Conservation (phyloP, 2,329 filamentous ascomycete genomes). For the Coniochaeta sp. region DNA sequence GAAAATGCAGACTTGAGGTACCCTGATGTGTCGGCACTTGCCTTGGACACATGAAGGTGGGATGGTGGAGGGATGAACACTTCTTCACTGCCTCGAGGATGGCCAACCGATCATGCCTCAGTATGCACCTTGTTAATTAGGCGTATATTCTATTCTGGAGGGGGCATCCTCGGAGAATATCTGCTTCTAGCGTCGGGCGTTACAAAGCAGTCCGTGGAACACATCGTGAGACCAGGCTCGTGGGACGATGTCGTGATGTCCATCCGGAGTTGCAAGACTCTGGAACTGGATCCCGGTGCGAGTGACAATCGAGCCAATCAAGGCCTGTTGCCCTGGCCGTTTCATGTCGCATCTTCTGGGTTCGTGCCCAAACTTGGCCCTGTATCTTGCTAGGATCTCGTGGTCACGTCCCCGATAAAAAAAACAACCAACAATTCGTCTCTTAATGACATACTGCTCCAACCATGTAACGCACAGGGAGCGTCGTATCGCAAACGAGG, state of each 20-base stretch:
- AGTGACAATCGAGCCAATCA: background rate
- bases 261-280: background rate
- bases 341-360: constrained; percentile 1
- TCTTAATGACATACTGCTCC: background rate
- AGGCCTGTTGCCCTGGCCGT: background rate
- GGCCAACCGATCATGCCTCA: background rate
- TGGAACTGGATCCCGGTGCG: background rate
- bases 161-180: background rate
- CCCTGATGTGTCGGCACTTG: constrained; percentile 53
- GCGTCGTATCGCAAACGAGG: background rate
- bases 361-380: background rate
- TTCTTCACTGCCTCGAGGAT: background rate
- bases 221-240: background rate
- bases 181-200: background rate
- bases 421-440: background rate
- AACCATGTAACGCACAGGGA: background rate
- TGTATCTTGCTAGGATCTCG: background rate
- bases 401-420: background rate
- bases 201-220: background rate
- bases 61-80: background rate
- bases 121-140: too few species aligned
- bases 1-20: constrained; percentile 87
- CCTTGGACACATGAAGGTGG: constrained; percentile 16
- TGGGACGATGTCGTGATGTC: background rate
- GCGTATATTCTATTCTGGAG: background rate